Evolutionary conservation across 805 yeast genomes (phyloP), one percentile per base, ranked within the genome.

Genomic region (Metschnikowia chrysomelidarum): DNA sequence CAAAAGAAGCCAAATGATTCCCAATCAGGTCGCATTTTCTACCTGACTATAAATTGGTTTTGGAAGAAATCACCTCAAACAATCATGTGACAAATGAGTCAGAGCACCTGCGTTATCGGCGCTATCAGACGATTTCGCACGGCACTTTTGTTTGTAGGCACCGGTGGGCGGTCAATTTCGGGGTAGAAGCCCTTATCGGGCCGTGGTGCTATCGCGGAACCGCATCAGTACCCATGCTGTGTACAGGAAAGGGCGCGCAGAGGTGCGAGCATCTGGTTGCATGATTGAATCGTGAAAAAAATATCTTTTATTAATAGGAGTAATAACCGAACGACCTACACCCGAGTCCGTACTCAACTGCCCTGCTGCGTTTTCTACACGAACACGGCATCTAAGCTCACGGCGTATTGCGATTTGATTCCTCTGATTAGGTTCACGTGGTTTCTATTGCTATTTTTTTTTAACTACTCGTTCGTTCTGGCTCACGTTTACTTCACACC

Each of bases 371-470:
- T 21, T 21, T 8, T 32, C 32, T 27, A 27, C 18, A 18, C 9
- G 17, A 7, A 16, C 35, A 30, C 30, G 34, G 40, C 31, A 30
- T 26, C 23, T 25, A 32, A 36, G 34, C 34, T 21, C 15, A 20
- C 31, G 40, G 35, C 27, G 28, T 13, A 24, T 30, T 19, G 25
- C 40, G 26, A 19, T 20, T 22, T 17, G 30, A 36, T 16, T 20
- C 41, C 47, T 45, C 51, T 43, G 50, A 47, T 43, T 43, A 25
- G 29, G 45, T 47, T 47, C 51, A 43, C 48, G 51, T 40, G 49
- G 51, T 36, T 32, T 38, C 40, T 26, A n/a, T 36, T 26, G 40
- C 22, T 27, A 30, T 19, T 30, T 24, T 30, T 34, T 38, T 30
- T 32, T 28, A 18, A 24, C 21, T 21, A 3, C 24, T 16, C 40